Evolutionary conservation across 1,284 basidiomycete species (phyloP), one percentile per base, ranked within the genome.

Genomic region (Meira miltonrushii): DNA sequence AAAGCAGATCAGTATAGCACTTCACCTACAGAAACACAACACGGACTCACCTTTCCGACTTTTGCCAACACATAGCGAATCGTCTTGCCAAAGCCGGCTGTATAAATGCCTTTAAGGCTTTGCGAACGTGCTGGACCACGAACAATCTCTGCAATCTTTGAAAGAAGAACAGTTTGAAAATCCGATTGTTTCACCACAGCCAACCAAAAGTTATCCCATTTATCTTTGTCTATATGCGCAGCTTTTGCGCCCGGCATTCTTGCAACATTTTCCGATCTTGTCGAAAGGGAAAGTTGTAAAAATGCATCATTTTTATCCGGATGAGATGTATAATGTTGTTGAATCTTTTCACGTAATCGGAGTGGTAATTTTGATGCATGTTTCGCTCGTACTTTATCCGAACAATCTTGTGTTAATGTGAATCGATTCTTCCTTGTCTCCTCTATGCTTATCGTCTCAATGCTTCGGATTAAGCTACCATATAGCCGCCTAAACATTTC

Each of bases 401-500:
- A 68, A 7, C 59, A 59, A 23, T 77, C 74, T 55, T 77, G 74
- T 23, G 40, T 59, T 21, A 62, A 44, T 2, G 19, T 49, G 60
- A 60, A 74, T n/a, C 67, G 66, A 21, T 67, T 65, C 1, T 62
- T 53, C 1, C 58, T 28, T 13, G 51, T 55, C 57, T 67, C 62
- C 4, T 66, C 55, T 8, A 77, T 64, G 1, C 63, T 61, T 1
- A 77, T 59, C 21, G 71, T 74, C 21, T 67, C 71, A 23, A 77
- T 47, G 38, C 67, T 71, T 46, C 68, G 65, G 52, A 60, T 56
- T 17, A 65, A 53, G 19, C 88, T 84, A 68, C 87, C 86, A 80
- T 97, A 98, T 66, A 97, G 81, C 69, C 88, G 86, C 61, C 86
- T 84, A 80, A 98, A 97, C 75, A 92, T 90, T 6, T 84, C 83